These are phyloP conservation scores for Anthoceros angustus DNA, from an alignment of 225 moss, liverwort and hornwort genomes.

Conservation along the genomic window DNA sequence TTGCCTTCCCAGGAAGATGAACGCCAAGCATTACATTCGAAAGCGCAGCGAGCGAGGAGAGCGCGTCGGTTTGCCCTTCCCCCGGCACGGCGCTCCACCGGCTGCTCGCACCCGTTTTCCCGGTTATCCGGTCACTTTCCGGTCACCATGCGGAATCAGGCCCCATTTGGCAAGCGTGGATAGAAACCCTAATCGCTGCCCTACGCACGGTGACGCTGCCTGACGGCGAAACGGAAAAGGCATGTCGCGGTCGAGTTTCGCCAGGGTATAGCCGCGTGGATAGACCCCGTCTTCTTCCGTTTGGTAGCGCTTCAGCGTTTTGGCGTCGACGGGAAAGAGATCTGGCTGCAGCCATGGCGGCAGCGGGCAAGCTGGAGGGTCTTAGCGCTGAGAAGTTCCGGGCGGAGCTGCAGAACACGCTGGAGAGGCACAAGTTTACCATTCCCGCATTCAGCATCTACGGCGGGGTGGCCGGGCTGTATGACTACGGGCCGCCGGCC, in stretches of 20 bases:
- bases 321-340: no score
- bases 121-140: neutral
- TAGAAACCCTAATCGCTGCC: no score
- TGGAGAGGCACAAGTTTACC: conserved; percentile 53
- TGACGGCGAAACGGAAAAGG: no score
- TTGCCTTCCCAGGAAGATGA: neutral
- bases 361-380: neutral
- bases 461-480: conserved; percentile 86
- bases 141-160: no score
- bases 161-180: no score
- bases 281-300: no score
- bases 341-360: no score
- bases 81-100: neutral
- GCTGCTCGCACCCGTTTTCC: neutral
- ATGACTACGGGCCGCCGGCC: conserved; percentile 79
- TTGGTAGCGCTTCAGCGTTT: no score
- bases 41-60: neutral
- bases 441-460: conserved; percentile 81
- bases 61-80: neutral
- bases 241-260: no score
- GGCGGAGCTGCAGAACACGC: conserved; percentile 27
- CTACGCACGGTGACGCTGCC: no score
- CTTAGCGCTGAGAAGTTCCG: conserved; percentile 26
- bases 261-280: no score
- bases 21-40: neutral